Base-by-base conservation (phyloP, 192 early-diverging fungal genomes). In the Entophlyctis luteolus region DNA sequence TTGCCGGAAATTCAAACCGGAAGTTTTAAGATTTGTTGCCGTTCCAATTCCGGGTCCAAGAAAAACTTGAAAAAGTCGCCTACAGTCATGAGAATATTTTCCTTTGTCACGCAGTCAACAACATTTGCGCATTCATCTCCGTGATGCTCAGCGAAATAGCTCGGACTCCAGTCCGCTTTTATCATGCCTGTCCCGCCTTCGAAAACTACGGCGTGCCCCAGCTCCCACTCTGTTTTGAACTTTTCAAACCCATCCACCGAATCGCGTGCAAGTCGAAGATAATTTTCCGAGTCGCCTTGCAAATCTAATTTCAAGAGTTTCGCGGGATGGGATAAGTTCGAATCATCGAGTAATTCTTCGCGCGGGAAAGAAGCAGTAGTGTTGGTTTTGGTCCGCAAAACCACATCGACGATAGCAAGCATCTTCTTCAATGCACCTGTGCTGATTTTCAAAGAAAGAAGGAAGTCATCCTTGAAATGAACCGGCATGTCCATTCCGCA, bases 111-210 rank as follows among this genome's bases (percentile, higher is more conserved):
- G 52, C 86, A 86, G 66, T 90, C 81, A 14, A 84, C 72, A 12
- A 90, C 73, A 31, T 36, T 65, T 42, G 85, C 76, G 6, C 29
- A 8, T 42, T 87, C 81, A 2, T 46, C 16, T 6, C 85, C 84
- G 52, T 69, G 54, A 16, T 60, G 32, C 47, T 72, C 74, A 27
- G 62, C 54, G 55, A 77, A 77, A 6, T 75, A 68, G 18, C 37
- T 28, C 1, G 75, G 72, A 3, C 65, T 53, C 73, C 81, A 76
- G 5, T 50, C 70, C 22, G 75, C 54, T 23, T 54, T 16, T 3
- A 71, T 35, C 10, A 36, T 37, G n/a, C 38, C 68, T 18, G 20
- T 38, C 56, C 71, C 57, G 16, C 60, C 55, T 47, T 34, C 34
- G 31, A 66, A 74, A 25, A 75, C 55, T 23, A 79, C 65, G 2